Percentiles rank a stretch among this genome's conserved stretches.
phyloP scores from a whole-genome alignment of 2,329 filamentous ascomycete species.

The Neobulgaria alba region DNA sequence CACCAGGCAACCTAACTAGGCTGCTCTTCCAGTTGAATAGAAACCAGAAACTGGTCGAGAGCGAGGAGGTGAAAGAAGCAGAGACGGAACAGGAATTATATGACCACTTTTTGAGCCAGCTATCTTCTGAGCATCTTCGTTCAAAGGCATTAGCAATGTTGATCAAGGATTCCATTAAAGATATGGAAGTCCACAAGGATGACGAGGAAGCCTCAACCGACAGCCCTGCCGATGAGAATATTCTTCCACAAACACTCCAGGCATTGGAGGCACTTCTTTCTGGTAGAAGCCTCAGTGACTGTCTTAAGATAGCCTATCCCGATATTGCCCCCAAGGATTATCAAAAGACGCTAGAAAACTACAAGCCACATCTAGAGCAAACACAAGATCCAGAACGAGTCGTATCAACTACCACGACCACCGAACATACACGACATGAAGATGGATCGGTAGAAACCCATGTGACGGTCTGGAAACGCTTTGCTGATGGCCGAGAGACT shows the following conservation, averaged over 20 bases:
- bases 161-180: background rate
- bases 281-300: background rate
- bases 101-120: constrained; percentile 17
- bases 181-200: constrained; percentile 2
- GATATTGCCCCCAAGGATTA: background rate
- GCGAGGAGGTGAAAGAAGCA: background rate
- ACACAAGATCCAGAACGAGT: constrained; percentile 13
- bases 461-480: constrained; percentile 21
- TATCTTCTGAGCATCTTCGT: constrained; percentile 3
- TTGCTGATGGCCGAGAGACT: constrained; percentile 20
- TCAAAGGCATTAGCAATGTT: too few species aligned
- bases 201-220: background rate
- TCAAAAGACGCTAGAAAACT: background rate
- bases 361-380: background rate
- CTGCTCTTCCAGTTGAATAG: background rate
- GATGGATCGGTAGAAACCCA: constrained; percentile 23
- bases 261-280: background rate
- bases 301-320: background rate
- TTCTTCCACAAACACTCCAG: background rate
- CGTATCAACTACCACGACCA: constrained; percentile 19
- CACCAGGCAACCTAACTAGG: background rate
- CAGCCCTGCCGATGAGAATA: background rate
- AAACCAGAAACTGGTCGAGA: background rate
- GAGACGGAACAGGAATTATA: constrained; percentile 27
- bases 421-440: constrained; percentile 15